Base-by-base conservation (phyloP, 2,329 filamentous ascomycete genomes). In the Sporothrix protearum region DNA sequence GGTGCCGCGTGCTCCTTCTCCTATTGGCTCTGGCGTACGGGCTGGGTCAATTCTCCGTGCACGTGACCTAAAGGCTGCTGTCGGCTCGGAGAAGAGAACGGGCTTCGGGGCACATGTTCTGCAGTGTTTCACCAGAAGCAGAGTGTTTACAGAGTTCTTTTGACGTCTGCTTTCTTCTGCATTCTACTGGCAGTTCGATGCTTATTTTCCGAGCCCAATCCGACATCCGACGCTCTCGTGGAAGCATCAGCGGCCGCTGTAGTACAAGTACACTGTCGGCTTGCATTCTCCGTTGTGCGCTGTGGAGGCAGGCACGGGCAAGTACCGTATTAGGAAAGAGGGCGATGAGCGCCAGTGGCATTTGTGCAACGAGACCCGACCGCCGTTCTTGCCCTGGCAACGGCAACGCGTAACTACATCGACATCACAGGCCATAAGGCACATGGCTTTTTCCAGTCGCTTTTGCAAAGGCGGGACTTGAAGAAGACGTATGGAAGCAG, bases 61-160 rank as follows among this genome's bases (percentile, higher is more conserved):
- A 66, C 63, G 42, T 66, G 63, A 66, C 33, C 33, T 42, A 6
- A 8, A 14, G 12, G 14, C 2, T 9, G 25, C 19, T 9, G 42
- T 66, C 42, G 63, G 63, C 63, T 66, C 63, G 42, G 57, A 61
- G 57, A 61, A 61, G 33, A 61, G 10, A 9, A 25, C 28, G 55
- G 59, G 10, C n/a, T 25, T 66, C 57, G 59, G 59, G 36, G 12
- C 36, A 8, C 5, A 45, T 14, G 28, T 33, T 16, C 25, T 22
- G 53, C 28, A 19, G 6, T 57, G 53, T 57, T 57, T 57, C 28
- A 19, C 53, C 28, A 7, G 8, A 14, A 19, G 14, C 19, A 8
- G 53, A 33, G 5, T 9, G 14, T 30, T 16, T 30, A 6, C 7
- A 30, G 22, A 19, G 4, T 57, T 57, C 33, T 57, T 33, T 19